These are phyloP conservation scores for Talaromyces sp. DNA, from an alignment of 2,329 filamentous ascomycete genomes.

Conservation along the genomic window DNA sequence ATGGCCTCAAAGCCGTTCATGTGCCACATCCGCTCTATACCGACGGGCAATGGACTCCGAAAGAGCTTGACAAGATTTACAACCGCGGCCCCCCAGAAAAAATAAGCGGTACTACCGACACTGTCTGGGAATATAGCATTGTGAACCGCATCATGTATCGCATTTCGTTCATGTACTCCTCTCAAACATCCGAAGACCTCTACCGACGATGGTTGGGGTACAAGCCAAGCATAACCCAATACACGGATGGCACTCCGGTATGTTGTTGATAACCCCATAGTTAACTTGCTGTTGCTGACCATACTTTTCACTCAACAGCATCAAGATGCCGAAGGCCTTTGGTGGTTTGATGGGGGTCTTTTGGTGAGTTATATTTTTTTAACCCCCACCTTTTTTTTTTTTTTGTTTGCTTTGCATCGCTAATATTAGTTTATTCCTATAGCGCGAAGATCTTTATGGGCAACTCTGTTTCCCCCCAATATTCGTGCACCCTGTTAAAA, in stretches of 20 bases:
- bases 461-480: background rate
- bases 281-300: background rate
- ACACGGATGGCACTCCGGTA: background rate
- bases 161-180: conserved; percentile 23
- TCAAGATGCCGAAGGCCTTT: background rate
- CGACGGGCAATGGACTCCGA: background rate
- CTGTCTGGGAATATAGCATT: conserved; percentile 46
- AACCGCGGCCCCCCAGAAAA: background rate
- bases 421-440: background rate
- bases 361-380: background rate
- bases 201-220: conserved; percentile 52
- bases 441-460: background rate
- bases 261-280: background rate
- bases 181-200: conserved; percentile 41
- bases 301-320: background rate
- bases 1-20: conserved; percentile 73
- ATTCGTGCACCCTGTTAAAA: background rate
- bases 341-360: background rate
- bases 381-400: background rate
- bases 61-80: background rate
- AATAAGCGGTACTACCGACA: conserved; percentile 47
- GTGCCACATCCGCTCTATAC: conserved; percentile 66
- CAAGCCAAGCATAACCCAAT: background rate
- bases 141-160: conserved; percentile 25
- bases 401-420: background rate